Conservation (phyloP, 345 rosid species). For the Trapa bicornis region DNA sequence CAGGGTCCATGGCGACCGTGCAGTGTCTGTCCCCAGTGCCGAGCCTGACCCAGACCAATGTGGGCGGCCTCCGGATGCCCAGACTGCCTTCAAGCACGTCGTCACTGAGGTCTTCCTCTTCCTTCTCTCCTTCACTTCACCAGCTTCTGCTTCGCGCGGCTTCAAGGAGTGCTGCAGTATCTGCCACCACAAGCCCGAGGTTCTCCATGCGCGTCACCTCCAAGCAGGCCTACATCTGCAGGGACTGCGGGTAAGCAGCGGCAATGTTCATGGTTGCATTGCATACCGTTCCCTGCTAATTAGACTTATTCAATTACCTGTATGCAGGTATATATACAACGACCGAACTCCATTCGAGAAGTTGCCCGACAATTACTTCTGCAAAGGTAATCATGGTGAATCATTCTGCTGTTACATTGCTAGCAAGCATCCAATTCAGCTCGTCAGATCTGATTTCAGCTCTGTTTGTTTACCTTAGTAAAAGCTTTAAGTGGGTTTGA, state of each 20-base stretch:
- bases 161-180: not conserved
- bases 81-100: not conserved
- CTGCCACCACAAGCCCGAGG: constrained; percentile 31
- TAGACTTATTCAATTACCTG: not conserved
- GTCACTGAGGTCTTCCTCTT: constrained; percentile 1
- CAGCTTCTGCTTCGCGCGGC: not conserved
- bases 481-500: not conserved
- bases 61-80: not conserved
- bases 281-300: not conserved
- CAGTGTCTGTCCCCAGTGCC: constrained; percentile 1
- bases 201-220: constrained; percentile 75
- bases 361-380: constrained; percentile 58
- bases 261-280: not conserved
- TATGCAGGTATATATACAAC: constrained; percentile 65
- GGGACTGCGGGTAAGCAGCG: constrained; percentile 71
- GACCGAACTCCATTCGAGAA: constrained; percentile 88
- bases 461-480: not conserved
- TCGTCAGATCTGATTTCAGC: not conserved
- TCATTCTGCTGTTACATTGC: not conserved
- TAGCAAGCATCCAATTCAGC: not conserved
- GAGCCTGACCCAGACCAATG: constrained; percentile 1
- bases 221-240: constrained; percentile 80
- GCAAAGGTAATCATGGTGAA: constrained; percentile 43
- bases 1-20: constrained; percentile 2
- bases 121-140: constrained; percentile 1